These are phyloP conservation scores for Collybia sp. DNA, from an alignment of 768 basidiomycete genomes.

Conservation along the genomic window DNA sequence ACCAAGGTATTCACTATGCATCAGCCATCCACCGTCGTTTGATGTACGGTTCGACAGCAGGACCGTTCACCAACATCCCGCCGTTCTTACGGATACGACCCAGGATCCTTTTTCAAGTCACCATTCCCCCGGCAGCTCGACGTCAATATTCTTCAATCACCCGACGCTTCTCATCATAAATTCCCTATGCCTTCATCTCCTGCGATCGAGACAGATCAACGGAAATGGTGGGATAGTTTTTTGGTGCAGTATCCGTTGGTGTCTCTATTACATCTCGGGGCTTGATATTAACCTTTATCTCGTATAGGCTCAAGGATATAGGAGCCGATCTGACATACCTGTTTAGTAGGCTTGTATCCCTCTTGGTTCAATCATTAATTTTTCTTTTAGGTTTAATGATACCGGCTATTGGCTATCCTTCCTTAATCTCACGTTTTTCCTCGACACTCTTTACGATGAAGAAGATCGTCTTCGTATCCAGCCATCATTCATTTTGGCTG, in stretches of 20 bases:
- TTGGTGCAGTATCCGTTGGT: slow-evolving; percentile 32
- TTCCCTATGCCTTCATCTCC: slow-evolving; percentile 29
- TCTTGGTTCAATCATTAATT: not conserved
- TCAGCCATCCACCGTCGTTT: not conserved
- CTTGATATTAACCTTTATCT: slow-evolving; percentile 5
- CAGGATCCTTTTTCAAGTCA: slow-evolving; percentile 28
- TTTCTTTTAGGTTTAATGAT: slow-evolving; percentile 47
- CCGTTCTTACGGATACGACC: slow-evolving; percentile 29
- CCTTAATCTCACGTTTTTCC: slow-evolving; percentile 53
- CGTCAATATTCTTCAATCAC: slow-evolving; percentile 29
- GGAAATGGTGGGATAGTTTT: slow-evolving; percentile 40
- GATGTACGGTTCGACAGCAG: no score
- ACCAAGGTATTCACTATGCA: slow-evolving; percentile 20
- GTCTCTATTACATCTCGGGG: not conserved
- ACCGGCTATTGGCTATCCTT: slow-evolving; percentile 68
- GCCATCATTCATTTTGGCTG: slow-evolving; percentile 65
- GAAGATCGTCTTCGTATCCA: slow-evolving; percentile 56
- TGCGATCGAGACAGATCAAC: slow-evolving; percentile 27
- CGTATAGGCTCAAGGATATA: slow-evolving; percentile 43
- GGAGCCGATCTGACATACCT: slow-evolving; percentile 44
- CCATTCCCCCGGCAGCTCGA: slow-evolving; percentile 33
- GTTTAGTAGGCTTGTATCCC: slow-evolving; percentile 26
- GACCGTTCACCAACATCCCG: slow-evolving; percentile 15
- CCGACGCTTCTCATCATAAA: slow-evolving; percentile 24
- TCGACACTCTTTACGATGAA: slow-evolving; percentile 45